Base-by-base conservation (phyloP, 257 asterid genomes). In the Leonotis leonurus region DNA sequence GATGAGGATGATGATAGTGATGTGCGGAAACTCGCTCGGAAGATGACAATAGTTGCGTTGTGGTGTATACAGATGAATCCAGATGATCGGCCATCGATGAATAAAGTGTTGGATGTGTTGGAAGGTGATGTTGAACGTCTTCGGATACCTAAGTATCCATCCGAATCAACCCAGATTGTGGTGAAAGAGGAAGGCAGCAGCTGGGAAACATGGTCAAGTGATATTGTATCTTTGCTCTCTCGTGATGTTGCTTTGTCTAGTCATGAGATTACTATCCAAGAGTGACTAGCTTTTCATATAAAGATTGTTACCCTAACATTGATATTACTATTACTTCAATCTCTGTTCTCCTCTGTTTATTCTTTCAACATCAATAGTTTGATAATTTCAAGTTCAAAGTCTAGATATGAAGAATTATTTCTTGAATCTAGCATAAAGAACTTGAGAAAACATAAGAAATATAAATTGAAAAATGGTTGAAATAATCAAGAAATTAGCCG, bases 41-140 rank as follows among this genome's bases (percentile, higher is more conserved):
- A 73, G 64, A 62, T 73, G 70, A 50, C 61, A 11, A 40, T 73
- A 25, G 71, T 73, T 16, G 70, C 64, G 30, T 37, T 57, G 6
- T 57, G 64, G 64, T 56, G 62, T 18, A 56, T 56, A 57, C 50
- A 8, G 33, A 57, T 68, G 78, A 56, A 6, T 41, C 78, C 80
- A 8, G 9, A 3, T 14, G 71, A 74, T 52, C 80, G 77, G 3
- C 83, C 83, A 4, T 37, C 83, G 6, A 78, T 70, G 82, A 60
- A 25, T 45, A 62, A n/a, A 53, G 73, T 65, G 6, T 55, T 62
- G 13, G 79, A 73, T 24, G 73, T 77, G 82, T 73, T 73, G 16
- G 77, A 77, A 65, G 62, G 70, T 1, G 74, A 77, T 8, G 69
- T 26, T 13, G 73, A 70, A 8, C 33, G 5, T 26, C 13, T 60